A percentile compares a stretch with the other conserved stretches of the same genome.
Conservation (phyloP, 805 yeast genomes). For the Barnettozyma vustinii region DNA sequence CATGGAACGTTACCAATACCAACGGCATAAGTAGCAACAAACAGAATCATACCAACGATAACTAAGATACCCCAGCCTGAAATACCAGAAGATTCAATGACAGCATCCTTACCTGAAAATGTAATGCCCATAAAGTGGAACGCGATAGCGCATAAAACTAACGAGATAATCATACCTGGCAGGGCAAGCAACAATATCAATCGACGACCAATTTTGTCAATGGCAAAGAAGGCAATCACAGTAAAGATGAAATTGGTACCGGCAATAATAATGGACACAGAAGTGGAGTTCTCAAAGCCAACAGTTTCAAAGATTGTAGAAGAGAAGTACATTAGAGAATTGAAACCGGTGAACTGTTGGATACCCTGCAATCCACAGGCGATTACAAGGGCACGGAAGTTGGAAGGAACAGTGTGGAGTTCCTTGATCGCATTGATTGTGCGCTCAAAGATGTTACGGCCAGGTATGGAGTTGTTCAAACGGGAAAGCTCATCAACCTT, state of each 20-base stretch:
- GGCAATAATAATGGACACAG: conserved; percentile 88
- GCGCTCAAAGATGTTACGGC: conserved; percentile 41
- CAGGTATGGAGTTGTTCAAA: conserved; percentile 41
- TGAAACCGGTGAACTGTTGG: conserved; percentile 96
- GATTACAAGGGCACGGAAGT: conserved; percentile 81
- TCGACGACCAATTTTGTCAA: conserved; percentile 87
- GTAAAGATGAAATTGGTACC: conserved; percentile 94
- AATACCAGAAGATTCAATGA: conserved; percentile 34
- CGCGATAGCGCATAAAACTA: conserved; percentile 80
- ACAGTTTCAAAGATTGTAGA: conserved; percentile 88
- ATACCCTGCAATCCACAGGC: conserved; percentile 94
- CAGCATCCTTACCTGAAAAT: conserved; percentile 44
- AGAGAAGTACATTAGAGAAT: conserved; percentile 92
- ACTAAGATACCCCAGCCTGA: conserved; percentile 86
- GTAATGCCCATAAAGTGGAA: conserved; percentile 77
- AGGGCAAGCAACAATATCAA: conserved; percentile 70
- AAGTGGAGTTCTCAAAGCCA: conserved; percentile 87
- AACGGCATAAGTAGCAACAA: conserved; percentile 84
- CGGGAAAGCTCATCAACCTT: conserved; percentile 63
- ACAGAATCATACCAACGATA: conserved; percentile 78
- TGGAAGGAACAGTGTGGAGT: conserved; percentile 65
- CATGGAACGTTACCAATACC: conserved; percentile 98
- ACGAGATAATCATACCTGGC: conserved; percentile 77
- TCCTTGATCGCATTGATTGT: conserved; percentile 57
- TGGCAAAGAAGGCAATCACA: conserved; percentile 74